phyloP scores from a whole-genome alignment of 352 stramenopile genomes.

The Globisporangium spinosum region DNA sequence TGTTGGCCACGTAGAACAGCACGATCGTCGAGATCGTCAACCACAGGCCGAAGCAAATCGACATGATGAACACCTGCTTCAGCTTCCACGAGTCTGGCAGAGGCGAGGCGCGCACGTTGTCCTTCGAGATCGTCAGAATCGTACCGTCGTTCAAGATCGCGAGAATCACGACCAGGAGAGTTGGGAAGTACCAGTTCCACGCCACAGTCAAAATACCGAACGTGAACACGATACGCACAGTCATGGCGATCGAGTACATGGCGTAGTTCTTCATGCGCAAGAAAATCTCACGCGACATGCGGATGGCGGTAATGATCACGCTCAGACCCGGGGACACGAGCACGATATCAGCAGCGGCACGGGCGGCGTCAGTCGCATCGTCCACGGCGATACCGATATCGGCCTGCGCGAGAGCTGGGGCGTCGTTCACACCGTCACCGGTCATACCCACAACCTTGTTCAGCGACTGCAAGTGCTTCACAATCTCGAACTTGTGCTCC shows the following conservation, averaged over 20 bases:
- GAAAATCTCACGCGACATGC: conserved; percentile 89
- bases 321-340: conserved; percentile 83
- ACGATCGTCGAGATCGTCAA: conserved; percentile 62
- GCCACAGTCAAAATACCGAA: conserved; percentile 86
- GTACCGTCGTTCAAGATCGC: conserved; percentile 90
- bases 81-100: conserved; percentile 70
- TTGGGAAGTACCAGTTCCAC: conserved; percentile 87
- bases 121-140: conserved; percentile 79
- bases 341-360: conserved; percentile 88
- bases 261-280: conserved; percentile 91
- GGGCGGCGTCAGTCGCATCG: conserved; percentile 84
- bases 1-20: conserved; percentile 56
- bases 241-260: conserved; percentile 90
- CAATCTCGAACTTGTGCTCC: conserved; percentile 91
- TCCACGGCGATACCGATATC: conserved; percentile 92
- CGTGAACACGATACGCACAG: conserved; percentile 84
- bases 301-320: conserved; percentile 88
- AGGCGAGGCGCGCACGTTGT: conserved; percentile 63
- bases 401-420: conserved; percentile 83
- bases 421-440: conserved; percentile 91
- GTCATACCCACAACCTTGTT: conserved; percentile 83
- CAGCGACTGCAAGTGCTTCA: conserved; percentile 86
- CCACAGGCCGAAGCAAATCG: conserved; percentile 65
- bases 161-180: conserved; percentile 87
- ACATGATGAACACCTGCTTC: conserved; percentile 65